Percentiles rank a stretch among this genome's conserved stretches.
These are phyloP conservation scores for Penicillium bialowiezense DNA, from an alignment of 495 filamentous ascomycete genomes.

Conservation along the genomic window DNA sequence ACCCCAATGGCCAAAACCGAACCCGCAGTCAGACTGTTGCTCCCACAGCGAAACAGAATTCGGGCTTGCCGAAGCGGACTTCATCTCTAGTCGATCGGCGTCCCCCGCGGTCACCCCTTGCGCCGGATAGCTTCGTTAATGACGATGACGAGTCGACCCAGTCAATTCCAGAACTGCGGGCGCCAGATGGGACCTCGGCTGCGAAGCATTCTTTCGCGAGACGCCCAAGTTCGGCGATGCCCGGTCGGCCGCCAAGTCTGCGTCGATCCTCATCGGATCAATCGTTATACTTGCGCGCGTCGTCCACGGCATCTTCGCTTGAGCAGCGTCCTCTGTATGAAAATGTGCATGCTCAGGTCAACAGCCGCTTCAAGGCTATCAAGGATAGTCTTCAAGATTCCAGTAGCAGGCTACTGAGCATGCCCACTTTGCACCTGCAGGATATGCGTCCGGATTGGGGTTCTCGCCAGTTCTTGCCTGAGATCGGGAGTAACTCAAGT, in stretches of 20 bases:
- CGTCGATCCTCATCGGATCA: conserved; percentile 71
- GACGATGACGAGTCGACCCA: conserved; percentile 21
- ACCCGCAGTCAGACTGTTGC: conserved; percentile 30
- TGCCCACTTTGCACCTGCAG: conserved; percentile 53
- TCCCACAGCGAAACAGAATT: conserved; percentile 1
- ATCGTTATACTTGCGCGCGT: conserved; percentile 59
- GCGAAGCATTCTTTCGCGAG: conserved; percentile 36
- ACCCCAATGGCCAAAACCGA: conserved; percentile 25
- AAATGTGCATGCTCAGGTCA: conserved; percentile 71
- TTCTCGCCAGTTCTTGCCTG: conserved; percentile 26
- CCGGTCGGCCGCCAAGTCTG: conserved; percentile 37
- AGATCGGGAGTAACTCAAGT: conserved; percentile 15
- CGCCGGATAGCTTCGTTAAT: background rate
- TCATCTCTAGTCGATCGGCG: conserved; percentile 14
- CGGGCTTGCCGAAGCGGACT: background rate
- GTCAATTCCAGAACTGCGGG: conserved; percentile 27
- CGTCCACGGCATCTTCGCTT: conserved; percentile 76
- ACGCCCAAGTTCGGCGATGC: conserved; percentile 23
- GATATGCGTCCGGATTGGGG: conserved; percentile 45
- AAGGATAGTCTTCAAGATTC: conserved; percentile 81
- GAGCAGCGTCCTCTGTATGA: conserved; percentile 85
- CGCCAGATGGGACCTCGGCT: conserved; percentile 26
- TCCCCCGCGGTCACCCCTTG: background rate
- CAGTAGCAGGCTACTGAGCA: conserved; percentile 67
- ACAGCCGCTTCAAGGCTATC: conserved; percentile 87